Evolutionary conservation across 2,329 filamentous ascomycete genomes (phyloP).

Genomic region (Alternaria infectoria): DNA sequence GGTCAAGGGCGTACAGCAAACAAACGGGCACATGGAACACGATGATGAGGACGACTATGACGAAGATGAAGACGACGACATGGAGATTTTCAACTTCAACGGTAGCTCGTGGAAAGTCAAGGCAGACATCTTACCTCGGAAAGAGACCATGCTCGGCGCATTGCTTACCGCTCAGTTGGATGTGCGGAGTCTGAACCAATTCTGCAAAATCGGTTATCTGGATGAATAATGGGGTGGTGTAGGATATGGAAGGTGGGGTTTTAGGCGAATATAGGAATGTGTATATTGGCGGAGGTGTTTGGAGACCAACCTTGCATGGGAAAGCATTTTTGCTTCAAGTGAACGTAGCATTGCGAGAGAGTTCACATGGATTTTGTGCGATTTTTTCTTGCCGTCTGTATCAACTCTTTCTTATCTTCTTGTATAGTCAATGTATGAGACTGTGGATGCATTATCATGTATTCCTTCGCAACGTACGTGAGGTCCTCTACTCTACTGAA

Average conservation of each 20-base stretch:
- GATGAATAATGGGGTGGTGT: constrained; percentile 28
- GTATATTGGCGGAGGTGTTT: constrained; percentile 2
- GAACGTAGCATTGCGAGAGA: constrained; percentile 1
- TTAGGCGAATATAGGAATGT: not conserved
- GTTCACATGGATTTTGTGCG: not conserved
- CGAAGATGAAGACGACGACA: constrained; percentile 39
- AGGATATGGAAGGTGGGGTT: not conserved
- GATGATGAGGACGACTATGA: constrained; percentile 30
- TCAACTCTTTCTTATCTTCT: not conserved
- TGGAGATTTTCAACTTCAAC: constrained; percentile 42
- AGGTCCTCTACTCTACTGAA: not conserved
- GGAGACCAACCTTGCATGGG: not conserved
- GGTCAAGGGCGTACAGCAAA: constrained; percentile 35
- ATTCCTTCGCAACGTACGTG: not conserved
- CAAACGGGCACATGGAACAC: constrained; percentile 34
- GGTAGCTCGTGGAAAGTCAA: constrained; percentile 44
- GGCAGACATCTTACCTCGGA: constrained; percentile 53
- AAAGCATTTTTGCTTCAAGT: not conserved
- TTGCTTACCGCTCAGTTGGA: constrained; percentile 54
- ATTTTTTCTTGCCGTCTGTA: not conserved
- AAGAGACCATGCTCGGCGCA: constrained; percentile 54
- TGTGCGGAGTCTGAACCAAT: constrained; percentile 51
- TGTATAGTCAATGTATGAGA: not conserved
- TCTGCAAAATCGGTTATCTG: constrained; percentile 48
- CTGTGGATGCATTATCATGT: not conserved